These are phyloP conservation scores for Theileria annulata DNA, from an alignment of 169 alveolate genomes.

Conservation along the genomic window DNA sequence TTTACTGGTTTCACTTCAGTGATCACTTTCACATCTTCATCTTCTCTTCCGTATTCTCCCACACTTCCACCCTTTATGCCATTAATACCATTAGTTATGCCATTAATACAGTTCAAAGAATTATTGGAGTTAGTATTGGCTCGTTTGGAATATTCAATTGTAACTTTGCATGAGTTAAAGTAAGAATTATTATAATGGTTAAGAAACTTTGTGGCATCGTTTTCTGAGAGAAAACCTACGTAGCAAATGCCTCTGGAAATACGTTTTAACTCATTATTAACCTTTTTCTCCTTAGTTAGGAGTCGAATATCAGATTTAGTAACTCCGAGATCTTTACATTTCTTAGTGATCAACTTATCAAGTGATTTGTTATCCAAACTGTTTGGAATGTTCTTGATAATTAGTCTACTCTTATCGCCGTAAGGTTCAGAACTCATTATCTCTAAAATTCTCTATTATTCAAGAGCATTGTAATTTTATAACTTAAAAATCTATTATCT, in stretches of 20 bases:
- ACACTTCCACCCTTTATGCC: conserved; percentile 2
- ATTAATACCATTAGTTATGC: neutral
- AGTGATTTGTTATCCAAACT: conserved; percentile 38
- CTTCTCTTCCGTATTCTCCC: conserved; percentile 34
- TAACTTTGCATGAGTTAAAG: conserved; percentile 82
- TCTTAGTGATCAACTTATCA: conserved; percentile 44
- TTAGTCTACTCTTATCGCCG: conserved; percentile 40
- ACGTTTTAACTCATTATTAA: conserved; percentile 9
- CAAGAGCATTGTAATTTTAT: neutral
- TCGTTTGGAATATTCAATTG: conserved; percentile 78
- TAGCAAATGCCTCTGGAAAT: conserved; percentile 84
- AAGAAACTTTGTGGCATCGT: conserved; percentile 79
- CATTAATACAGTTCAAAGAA: neutral
- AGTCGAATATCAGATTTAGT: conserved; percentile 45
- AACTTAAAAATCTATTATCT: no score
- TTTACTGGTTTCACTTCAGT: conserved; percentile 29
- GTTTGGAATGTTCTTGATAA: conserved; percentile 58
- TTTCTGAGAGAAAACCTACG: conserved; percentile 83
- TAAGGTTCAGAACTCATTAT: neutral
- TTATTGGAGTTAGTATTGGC: conserved; percentile 1
- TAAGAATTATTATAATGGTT: conserved; percentile 84
- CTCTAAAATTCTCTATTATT: no score
- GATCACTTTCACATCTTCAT: conserved; percentile 54
- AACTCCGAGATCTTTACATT: conserved; percentile 54
- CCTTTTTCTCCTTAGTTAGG: conserved; percentile 31